Evolutionary conservation across 164 flowering plant species (phyloP).

Genomic region (Hamamelis virginiana): DNA sequence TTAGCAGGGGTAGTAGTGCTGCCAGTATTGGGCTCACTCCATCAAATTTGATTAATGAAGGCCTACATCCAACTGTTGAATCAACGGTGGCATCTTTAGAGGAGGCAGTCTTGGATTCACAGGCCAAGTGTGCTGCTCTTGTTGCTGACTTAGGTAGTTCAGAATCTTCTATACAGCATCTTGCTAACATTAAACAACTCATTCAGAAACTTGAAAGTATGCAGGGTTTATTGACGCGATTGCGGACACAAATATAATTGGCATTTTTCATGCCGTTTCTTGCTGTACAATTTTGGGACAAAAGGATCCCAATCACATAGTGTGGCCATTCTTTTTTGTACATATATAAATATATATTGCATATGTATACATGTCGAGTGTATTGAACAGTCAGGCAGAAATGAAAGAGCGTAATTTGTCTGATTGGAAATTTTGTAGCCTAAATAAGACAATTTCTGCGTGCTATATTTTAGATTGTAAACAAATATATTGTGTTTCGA

Average conservation of each 20-base stretch:
- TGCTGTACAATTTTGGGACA: constrained; percentile 18
- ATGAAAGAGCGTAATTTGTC: constrained; percentile 7
- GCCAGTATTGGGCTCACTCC: constrained; percentile 32
- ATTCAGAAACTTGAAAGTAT: constrained; percentile 60
- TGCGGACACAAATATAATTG: constrained; percentile 48
- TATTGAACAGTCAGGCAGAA: constrained; percentile 25
- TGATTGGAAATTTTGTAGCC: constrained; percentile 24
- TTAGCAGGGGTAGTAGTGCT: constrained; percentile 39
- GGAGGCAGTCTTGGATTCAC: constrained; percentile 61
- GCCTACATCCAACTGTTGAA: constrained; percentile 31
- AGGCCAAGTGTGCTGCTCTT: constrained; percentile 60
- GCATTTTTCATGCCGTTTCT: not conserved
- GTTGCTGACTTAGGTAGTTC: constrained; percentile 33
- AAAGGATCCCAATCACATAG: constrained; percentile 18
- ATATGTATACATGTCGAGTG: constrained; percentile 20
- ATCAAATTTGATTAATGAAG: constrained; percentile 26
- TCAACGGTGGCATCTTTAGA: constrained; percentile 71
- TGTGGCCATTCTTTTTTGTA: constrained; percentile 33
- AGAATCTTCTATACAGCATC: constrained; percentile 36
- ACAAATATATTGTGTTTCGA: not conserved
- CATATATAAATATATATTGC: constrained; percentile 9
- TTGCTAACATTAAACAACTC: constrained; percentile 48
- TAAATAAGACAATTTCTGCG: not conserved
- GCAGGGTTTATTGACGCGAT: constrained; percentile 51
- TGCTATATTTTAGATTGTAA: too few relatives aligned